Percentiles rank a stretch among this genome's conserved stretches.
Conservation (phyloP, 805 yeast genomes). For the Lachancea meyersii region DNA sequence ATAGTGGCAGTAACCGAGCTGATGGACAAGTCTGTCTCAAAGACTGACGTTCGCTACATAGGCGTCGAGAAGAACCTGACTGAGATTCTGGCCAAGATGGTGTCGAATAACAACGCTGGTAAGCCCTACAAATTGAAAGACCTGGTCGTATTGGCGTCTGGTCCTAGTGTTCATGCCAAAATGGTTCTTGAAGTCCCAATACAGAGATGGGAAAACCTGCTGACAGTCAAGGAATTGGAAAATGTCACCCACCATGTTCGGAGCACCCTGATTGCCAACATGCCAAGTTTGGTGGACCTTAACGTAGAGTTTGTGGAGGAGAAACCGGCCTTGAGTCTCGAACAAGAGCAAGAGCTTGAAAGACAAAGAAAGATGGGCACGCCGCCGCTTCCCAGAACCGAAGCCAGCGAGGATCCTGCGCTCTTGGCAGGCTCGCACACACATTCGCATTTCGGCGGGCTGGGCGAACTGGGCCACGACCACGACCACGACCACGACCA, state of each 20-base stretch:
- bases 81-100: slow-evolving; percentile 29
- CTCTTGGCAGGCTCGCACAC: slow-evolving; percentile 15
- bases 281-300: slow-evolving; percentile 41
- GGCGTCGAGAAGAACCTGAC: slow-evolving; percentile 38
- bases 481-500: too few relatives aligned
- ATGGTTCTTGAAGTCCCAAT: slow-evolving; percentile 35
- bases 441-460: slow-evolving; percentile 17
- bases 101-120: slow-evolving; percentile 39
- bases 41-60: slow-evolving; percentile 44
- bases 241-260: slow-evolving; percentile 36
- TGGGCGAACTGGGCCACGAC: too few relatives aligned
- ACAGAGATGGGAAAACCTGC: slow-evolving; percentile 41
- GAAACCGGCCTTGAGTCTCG: slow-evolving; percentile 21
- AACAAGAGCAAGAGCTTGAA: slow-evolving; percentile 16
- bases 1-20: slow-evolving; percentile 66
- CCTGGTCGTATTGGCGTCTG: slow-evolving; percentile 47
- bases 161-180: slow-evolving; percentile 46
- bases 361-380: slow-evolving; percentile 10
- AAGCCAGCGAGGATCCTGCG: slow-evolving; percentile 1
- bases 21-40: slow-evolving; percentile 62
- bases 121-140: slow-evolving; percentile 36
- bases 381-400: slow-evolving; percentile 6
- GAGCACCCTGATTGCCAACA: slow-evolving; percentile 32
- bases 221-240: slow-evolving; percentile 39
- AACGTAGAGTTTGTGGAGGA: slow-evolving; percentile 38